A percentile compares a stretch with the other conserved stretches of the same genome.
phyloP scores from a whole-genome alignment of 768 basidiomycete genomes.

The Russula emetica region DNA sequence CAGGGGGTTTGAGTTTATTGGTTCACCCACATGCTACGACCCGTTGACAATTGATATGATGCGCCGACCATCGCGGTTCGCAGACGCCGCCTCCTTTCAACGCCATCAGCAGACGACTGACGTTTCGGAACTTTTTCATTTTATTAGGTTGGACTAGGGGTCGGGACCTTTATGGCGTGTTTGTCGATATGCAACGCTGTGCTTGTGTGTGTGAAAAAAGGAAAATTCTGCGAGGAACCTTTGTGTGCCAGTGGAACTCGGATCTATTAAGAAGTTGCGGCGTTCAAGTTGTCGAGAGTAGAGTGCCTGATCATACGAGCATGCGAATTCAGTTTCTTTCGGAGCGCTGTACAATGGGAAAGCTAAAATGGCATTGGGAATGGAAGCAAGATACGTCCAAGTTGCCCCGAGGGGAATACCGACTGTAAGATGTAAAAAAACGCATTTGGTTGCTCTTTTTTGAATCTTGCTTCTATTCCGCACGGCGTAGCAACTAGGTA shows the following conservation, averaged over 20 bases:
- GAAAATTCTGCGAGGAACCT: not conserved
- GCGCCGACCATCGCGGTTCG: not conserved
- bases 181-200: not conserved
- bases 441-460: no score
- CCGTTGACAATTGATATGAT: not conserved
- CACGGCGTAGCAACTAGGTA: no score
- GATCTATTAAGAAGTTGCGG: not conserved
- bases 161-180: slow-evolving; percentile 1
- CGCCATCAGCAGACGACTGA: not conserved
- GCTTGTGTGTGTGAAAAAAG: not conserved
- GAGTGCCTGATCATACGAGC: not conserved
- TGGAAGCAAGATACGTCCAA: no score
- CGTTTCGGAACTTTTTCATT: slow-evolving; percentile 11
- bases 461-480: no score
- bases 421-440: no score
- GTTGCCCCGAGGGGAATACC: no score
- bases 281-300: not conserved
- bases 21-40: not conserved
- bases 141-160: not conserved
- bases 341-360: no score
- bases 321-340: no score
- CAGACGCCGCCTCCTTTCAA: slow-evolving; percentile 11
- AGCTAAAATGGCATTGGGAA: no score
- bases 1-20: not conserved
- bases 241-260: no score